phyloP scores from a whole-genome alignment of 2,329 filamentous ascomycete species.

The Tolypocladium nubicola region DNA sequence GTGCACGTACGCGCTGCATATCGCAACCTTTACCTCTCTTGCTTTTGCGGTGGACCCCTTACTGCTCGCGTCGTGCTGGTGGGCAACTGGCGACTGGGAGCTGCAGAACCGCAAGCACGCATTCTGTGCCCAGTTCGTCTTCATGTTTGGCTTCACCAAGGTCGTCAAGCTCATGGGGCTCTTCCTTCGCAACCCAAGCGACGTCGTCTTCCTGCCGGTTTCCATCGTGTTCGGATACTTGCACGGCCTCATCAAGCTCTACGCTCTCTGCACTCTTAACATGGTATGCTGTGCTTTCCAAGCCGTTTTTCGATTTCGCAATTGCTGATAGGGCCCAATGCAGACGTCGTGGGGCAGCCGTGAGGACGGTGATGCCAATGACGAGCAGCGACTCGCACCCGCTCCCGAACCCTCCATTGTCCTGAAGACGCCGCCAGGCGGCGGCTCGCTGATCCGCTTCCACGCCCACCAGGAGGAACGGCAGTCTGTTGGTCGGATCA shows the following conservation, averaged over 20 bases:
- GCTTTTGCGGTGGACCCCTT: slow-evolving; percentile 70
- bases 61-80: slow-evolving; percentile 58
- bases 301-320: not conserved
- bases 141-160: slow-evolving; percentile 78
- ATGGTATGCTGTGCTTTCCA: slow-evolving; percentile 50
- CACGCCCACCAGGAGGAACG: slow-evolving; percentile 31
- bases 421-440: slow-evolving; percentile 33
- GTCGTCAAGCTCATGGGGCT: slow-evolving; percentile 83
- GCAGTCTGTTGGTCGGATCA: slow-evolving; percentile 13
- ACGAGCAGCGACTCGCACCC: slow-evolving; percentile 55
- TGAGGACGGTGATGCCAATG: slow-evolving; percentile 80
- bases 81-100: slow-evolving; percentile 54
- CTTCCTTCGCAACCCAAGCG: slow-evolving; percentile 73
- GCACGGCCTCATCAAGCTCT: slow-evolving; percentile 86
- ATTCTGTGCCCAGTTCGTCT: slow-evolving; percentile 54
- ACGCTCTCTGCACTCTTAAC: slow-evolving; percentile 71
- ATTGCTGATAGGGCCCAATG: slow-evolving; percentile 3
- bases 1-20: slow-evolving; percentile 86
- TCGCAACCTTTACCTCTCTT: slow-evolving; percentile 86
- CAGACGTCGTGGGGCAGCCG: slow-evolving; percentile 95
- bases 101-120: slow-evolving; percentile 38
- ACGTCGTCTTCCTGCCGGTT: slow-evolving; percentile 70
- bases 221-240: slow-evolving; percentile 88
- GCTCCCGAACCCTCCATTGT: slow-evolving; percentile 29
- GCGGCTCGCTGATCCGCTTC: slow-evolving; percentile 33